phyloP scores from a whole-genome alignment of 129 eudicot genomes.

The Logfia minima region DNA sequence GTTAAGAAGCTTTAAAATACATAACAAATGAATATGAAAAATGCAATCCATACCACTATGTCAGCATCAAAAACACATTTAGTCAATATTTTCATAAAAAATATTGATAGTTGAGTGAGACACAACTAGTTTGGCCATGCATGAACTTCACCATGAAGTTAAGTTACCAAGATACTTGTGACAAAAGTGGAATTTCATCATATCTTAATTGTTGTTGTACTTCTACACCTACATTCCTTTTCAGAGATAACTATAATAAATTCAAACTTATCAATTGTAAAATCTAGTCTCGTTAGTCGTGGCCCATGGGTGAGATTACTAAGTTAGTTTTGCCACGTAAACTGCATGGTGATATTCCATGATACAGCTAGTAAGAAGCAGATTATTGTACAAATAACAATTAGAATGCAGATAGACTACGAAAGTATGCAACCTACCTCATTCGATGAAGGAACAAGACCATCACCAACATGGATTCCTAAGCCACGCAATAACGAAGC shows the following conservation, averaged over 20 bases:
- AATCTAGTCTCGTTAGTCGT: not conserved
- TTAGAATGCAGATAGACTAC: not conserved
- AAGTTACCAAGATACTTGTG: too few species aligned
- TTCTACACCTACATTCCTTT: not conserved
- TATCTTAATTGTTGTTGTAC: too few species aligned
- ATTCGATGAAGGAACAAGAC: conserved; percentile 40
- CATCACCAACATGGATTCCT: conserved; percentile 56
- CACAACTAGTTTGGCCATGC: too few species aligned
- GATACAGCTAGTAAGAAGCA: not conserved
- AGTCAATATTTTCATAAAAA: too few species aligned
- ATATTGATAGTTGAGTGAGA: too few species aligned
- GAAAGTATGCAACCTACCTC: conserved; percentile 51
- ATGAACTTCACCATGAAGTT: too few species aligned
- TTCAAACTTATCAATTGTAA: not conserved
- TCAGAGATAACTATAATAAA: not conserved
- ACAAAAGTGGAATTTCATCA: too few species aligned
- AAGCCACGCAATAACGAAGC: conserved; percentile 71
- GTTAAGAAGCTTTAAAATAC: not conserved
- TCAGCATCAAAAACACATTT: too few species aligned
- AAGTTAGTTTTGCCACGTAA: not conserved
- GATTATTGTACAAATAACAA: not conserved
- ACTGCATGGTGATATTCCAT: not conserved
- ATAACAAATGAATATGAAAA: too few species aligned
- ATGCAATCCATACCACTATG: too few species aligned
- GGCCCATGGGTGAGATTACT: not conserved